A percentile compares a stretch with the other conserved stretches of the same genome.
Evolutionary conservation across 108 stramenopile genomes (phyloP).

Genomic region (Fragilariopsis cylindrus): DNA sequence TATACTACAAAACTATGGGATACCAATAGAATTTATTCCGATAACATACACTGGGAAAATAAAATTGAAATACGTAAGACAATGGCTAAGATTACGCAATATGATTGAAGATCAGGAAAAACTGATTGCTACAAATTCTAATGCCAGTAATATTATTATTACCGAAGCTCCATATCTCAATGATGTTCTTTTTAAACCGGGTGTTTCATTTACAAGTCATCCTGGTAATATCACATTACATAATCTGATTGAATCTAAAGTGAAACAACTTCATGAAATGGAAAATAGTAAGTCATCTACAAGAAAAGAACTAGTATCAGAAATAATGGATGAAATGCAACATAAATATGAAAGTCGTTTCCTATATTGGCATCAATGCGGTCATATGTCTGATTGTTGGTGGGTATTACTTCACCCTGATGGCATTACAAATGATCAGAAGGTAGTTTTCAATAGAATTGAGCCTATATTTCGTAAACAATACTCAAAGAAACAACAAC

Average conservation of each 20-base stretch:
- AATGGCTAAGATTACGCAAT: slow-evolving; percentile 6
- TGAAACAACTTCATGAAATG: neutral
- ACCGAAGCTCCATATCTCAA: neutral
- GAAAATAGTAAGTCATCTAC: too few relatives aligned
- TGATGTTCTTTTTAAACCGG: neutral
- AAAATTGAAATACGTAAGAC: neutral
- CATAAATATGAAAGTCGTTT: too few relatives aligned
- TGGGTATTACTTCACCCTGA: too few relatives aligned
- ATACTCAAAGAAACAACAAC: too few relatives aligned
- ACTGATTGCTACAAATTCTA: too few relatives aligned
- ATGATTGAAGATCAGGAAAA: neutral
- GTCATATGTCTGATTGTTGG: too few relatives aligned
- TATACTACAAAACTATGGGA: slow-evolving; percentile 15
- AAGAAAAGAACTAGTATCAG: too few relatives aligned
- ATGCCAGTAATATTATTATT: neutral
- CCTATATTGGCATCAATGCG: too few relatives aligned
- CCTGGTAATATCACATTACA: neutral
- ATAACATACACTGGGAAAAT: neutral
- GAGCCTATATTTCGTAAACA: too few relatives aligned
- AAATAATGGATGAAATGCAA: too few relatives aligned
- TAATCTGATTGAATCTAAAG: neutral
- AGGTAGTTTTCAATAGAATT: too few relatives aligned
- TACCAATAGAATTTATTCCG: slow-evolving; percentile 9
- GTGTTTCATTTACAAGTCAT: neutral
- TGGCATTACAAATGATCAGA: too few relatives aligned